Evolutionary conservation across 2,329 filamentous ascomycete genomes (phyloP), one percentile per base, ranked within the genome.

Genomic region (Metarhizium brunneum): DNA sequence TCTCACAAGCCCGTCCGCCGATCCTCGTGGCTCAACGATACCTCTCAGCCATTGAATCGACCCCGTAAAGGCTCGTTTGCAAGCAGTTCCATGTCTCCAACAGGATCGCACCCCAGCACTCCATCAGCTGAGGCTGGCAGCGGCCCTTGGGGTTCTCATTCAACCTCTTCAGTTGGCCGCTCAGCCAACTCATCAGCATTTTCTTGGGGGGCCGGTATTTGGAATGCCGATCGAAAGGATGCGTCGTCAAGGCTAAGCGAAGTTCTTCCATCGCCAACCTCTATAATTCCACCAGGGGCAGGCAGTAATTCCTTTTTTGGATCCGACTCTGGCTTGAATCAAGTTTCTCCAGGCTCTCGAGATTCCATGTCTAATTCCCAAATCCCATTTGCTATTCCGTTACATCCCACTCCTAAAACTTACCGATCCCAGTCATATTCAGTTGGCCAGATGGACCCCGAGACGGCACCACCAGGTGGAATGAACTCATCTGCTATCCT

Each of bases 391-490:
- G 81, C 88, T 6, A 95, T 95, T 61, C 91, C 91, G 4, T 77
- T 95, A 20, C 89, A 95, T 60, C 91, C 92, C 1, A 94, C 90
- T 0, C 89, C 89, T 2, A 97, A 97, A 71, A 91, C 90, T 1
- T 94, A 95, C 64, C 86, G 94, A 47, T 99, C 94, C 6, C 90
- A 96, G 70, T 97, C 94, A 4, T 97, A 97, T 70, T 97, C 92
- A 0, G 92, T 95, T 50, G 92, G 92, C 4, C 92, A 96, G 68
- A 77, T 91, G 58, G 91, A 96, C 54, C 81, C 85, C 1, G 88
- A 92, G 57, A 72, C 72, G 1, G 64, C 71, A 3, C 63, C 72
- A 14, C 65, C 70, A 3, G 62, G 74, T 30, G 64, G 71, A 2
- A 71, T 78, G 68, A 73, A 70, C 55, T 68, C 77, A 3, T 73